Evolutionary conservation across 768 basidiomycete genomes (phyloP), one percentile per base, ranked within the genome.

Genomic region (Amanita inopinata): DNA sequence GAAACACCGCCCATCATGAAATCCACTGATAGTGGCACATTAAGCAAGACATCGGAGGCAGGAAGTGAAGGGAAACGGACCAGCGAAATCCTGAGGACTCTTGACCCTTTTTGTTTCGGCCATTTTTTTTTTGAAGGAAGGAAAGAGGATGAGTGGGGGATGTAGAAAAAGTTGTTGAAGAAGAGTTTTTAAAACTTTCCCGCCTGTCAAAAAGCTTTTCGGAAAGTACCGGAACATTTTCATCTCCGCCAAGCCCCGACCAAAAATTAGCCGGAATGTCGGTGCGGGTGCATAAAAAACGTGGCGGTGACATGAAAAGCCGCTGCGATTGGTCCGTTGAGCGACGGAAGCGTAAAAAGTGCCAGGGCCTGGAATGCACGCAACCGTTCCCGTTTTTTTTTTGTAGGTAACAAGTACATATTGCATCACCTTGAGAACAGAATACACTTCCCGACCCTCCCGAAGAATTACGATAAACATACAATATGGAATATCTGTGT

Each of bases 1-100:
- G 87, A 89, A 56, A 90, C 84, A 82, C 88, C 90, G 63, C 90
- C 90, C 90, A 93, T 93, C 70, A 92, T 62, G 78, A 93, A 93
- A 64, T 93, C 90, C 59, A 78, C 89, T 90, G 56, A 45, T 40
- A 54, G 51, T 4, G 17, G 35, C 46, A 49, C 28, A 24, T 36
- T 53, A 49, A 50, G 48, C 39, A 47, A 48, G 23, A 51, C 15
- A 38, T 50, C 43, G 20, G 46, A 38, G 48, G 46, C 40, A 25
- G 20, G 49, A 5, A 41, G 12, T 33, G 12, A 28, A 6, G 3
- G 48, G 24, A 49, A 43, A 74, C 76, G 44, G 23, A 89, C 87
- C 66, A 56, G 84, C 76, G 71, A 97, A 96, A 7, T 94, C 91
- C 78, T 87, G 78, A 49, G 87, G 85, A 60, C 78, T 67, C 76